Conservation (phyloP, 495 filamentous ascomycete genomes). For the Penicillium manginii region DNA sequence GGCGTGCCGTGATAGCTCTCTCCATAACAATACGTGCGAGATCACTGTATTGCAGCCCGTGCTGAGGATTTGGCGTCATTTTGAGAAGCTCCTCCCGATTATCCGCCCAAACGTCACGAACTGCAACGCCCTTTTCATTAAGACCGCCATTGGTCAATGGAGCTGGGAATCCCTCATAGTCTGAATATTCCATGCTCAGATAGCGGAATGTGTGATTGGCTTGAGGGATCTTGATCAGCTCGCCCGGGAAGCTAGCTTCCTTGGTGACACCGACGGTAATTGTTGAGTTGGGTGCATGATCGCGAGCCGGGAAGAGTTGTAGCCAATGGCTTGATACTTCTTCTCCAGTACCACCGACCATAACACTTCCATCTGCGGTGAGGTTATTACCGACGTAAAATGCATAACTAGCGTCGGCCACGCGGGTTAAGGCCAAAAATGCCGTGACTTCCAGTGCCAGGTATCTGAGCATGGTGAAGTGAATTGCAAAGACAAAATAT, state of each 20-base stretch:
- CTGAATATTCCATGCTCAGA: neutral
- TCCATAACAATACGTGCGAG: neutral
- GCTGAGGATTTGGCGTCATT: neutral
- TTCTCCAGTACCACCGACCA: neutral
- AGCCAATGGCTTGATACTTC: constrained; percentile 3
- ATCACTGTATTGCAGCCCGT: constrained; percentile 1
- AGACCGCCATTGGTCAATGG: neutral
- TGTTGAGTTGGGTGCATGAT: neutral
- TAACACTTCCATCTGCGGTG: neutral
- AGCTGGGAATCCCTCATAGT: neutral
- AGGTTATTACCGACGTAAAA: neutral
- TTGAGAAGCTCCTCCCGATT: neutral
- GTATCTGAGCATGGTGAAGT: neutral
- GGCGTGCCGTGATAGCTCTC: neutral
- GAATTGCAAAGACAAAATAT: neutral
- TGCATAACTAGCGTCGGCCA: neutral
- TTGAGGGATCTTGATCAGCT: neutral
- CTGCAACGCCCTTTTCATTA: neutral
- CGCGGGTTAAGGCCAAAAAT: neutral
- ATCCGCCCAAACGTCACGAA: neutral
- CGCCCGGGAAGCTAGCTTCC: neutral
- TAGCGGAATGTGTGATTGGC: constrained; percentile 1
- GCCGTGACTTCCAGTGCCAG: neutral
- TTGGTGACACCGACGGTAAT: neutral
- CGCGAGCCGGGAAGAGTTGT: neutral